Percentiles rank a stretch among this genome's conserved stretches.
Evolutionary conservation across 1,284 basidiomycete species (phyloP).

Genomic region (Sporisorium exsertum): DNA sequence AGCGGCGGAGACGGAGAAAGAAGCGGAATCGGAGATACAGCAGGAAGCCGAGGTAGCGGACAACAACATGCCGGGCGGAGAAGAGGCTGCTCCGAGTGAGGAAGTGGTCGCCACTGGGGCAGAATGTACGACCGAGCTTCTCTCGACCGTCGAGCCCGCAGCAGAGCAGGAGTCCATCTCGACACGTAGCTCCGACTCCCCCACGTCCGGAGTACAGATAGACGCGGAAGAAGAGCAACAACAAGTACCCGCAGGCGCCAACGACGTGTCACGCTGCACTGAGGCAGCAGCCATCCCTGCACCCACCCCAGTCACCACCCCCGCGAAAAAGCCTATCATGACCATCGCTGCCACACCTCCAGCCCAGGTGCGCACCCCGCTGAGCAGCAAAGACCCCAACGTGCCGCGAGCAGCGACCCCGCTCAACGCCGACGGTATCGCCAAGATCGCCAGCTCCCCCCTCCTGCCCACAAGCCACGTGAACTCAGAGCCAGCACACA

Average conservation of each 20-base stretch:
- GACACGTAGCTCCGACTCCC: background rate
- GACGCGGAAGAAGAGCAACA: background rate
- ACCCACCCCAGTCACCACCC: background rate
- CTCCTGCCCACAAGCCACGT: background rate
- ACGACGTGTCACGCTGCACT: background rate
- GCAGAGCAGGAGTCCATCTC: background rate
- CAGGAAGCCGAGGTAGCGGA: background rate
- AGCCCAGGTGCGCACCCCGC: conserved; percentile 19
- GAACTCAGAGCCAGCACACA: background rate
- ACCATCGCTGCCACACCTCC: background rate
- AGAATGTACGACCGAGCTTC: background rate
- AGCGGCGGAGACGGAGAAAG: background rate
- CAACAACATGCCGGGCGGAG: background rate
- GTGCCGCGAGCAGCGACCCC: conserved; percentile 13
- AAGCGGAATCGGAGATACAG: background rate
- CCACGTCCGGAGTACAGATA: background rate
- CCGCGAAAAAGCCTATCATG: background rate
- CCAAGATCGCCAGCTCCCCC: conserved; percentile 4
- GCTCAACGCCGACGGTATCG: background rate
- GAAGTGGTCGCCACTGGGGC: background rate
- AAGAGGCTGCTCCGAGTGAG: background rate
- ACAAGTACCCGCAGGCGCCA: background rate
- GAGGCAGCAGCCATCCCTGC: background rate
- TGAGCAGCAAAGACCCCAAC: conserved; percentile 27
- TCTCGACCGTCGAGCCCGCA: background rate